phyloP scores from a whole-genome alignment of 2,329 filamentous ascomycete genomes.

The Graphilbum ipis-grandicollis region DNA sequence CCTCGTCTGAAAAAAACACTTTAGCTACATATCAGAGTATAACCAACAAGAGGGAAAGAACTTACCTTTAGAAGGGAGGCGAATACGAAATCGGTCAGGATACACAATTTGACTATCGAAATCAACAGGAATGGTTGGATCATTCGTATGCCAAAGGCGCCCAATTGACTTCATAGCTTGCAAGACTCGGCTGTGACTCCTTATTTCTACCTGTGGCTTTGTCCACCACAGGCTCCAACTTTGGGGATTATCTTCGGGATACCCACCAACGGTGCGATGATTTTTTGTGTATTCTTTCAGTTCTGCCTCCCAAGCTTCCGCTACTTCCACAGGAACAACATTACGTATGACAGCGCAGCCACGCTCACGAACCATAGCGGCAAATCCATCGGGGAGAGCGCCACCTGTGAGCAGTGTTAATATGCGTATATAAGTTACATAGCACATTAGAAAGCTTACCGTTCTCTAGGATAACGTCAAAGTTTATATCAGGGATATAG shows the following conservation, averaged over 20 bases:
- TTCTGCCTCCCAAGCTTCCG: slow-evolving; percentile 9
- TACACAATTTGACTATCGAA: slow-evolving; percentile 11
- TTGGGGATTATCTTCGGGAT: slow-evolving; percentile 5
- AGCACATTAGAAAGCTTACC: background rate
- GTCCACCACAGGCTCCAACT: slow-evolving; percentile 5
- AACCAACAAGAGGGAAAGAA: background rate
- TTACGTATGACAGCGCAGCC: slow-evolving; percentile 11
- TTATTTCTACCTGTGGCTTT: slow-evolving; percentile 3
- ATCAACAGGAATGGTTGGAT: slow-evolving; percentile 4
- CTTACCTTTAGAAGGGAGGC: slow-evolving; percentile 21
- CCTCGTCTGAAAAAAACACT: slow-evolving; percentile 10
- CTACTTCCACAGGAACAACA: slow-evolving; percentile 11
- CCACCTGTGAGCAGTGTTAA: background rate
- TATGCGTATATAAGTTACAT: no score
- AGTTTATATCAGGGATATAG: slow-evolving; percentile 8
- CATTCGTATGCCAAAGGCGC: slow-evolving; percentile 3
- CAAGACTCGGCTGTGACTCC: slow-evolving; percentile 6
- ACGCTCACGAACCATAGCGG: slow-evolving; percentile 8
- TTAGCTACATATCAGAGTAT: no score
- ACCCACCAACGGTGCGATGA: slow-evolving; percentile 8
- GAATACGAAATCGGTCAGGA: slow-evolving; percentile 12
- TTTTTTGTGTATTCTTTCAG: slow-evolving; percentile 9
- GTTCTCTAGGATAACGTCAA: slow-evolving; percentile 5
- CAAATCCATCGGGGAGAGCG: slow-evolving; percentile 5
- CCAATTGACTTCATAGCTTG: slow-evolving; percentile 7